Evolutionary conservation across 1,284 basidiomycete species (phyloP).

Genomic region (Puccinia coronata): DNA sequence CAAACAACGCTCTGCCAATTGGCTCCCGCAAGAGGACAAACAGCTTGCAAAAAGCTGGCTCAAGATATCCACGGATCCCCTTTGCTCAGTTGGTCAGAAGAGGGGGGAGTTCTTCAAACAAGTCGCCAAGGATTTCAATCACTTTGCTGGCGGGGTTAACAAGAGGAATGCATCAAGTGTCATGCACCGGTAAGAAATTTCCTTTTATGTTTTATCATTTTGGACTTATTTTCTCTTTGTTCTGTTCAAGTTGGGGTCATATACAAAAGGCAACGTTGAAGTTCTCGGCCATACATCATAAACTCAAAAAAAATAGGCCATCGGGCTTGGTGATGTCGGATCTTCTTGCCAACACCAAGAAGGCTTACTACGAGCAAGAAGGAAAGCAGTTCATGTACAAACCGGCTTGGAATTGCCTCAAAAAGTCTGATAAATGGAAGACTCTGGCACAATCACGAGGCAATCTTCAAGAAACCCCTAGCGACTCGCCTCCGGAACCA

Average conservation of each 20-base stretch:
- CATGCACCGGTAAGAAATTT: not conserved
- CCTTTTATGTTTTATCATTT: not conserved
- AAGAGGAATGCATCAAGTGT: not conserved
- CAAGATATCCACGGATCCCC: not conserved
- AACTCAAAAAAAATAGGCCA: too few relatives aligned
- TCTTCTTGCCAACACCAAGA: slow-evolving; percentile 3
- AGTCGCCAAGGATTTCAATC: not conserved
- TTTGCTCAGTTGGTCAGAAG: not conserved
- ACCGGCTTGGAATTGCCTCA: not conserved
- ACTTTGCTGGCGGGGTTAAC: not conserved
- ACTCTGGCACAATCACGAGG: not conserved
- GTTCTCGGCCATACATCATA: too few relatives aligned
- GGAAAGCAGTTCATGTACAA: slow-evolving; percentile 11
- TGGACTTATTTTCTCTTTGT: not conserved
- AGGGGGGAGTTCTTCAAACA: too few relatives aligned
- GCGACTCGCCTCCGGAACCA: not conserved
- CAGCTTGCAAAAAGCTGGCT: too few relatives aligned
- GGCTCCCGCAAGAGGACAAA: too few relatives aligned
- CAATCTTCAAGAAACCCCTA: too few relatives aligned
- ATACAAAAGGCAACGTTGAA: too few relatives aligned
- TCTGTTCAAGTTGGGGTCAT: too few relatives aligned
- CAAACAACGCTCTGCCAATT: too few relatives aligned
- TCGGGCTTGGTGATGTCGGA: too few relatives aligned
- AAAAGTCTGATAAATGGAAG: slow-evolving; percentile 10
- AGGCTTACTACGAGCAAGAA: slow-evolving; percentile 3